Evolutionary conservation across 2,329 filamentous ascomycete genomes (phyloP), one percentile per base, ranked within the genome.

Genomic region (Chrysoporthe cubensis): DNA sequence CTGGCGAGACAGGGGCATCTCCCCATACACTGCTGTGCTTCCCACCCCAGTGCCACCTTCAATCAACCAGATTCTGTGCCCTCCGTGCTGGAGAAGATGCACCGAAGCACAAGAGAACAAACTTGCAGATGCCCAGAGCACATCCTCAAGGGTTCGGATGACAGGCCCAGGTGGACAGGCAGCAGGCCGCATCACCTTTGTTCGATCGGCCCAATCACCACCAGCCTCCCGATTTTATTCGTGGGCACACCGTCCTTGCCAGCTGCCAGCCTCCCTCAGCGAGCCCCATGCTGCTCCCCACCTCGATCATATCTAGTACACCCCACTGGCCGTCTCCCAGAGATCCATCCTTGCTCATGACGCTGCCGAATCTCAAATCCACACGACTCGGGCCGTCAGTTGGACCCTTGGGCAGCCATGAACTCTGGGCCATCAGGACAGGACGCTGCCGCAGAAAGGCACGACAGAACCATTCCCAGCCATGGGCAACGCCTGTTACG

Each of bases 171-270:
- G 26, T 13, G 50, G 50, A 26, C 50, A 54, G 32, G 14, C 26
- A 32, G 50, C 50, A 54, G 26, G 21, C 50, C 14, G 50, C 50
- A 54, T 16, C 21, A 16, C 50, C 32, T 32, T 32, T 54, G 50
- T 54, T 54, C 50, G 32, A 7, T 21, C 32, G 26, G 50, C 50
- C 32, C 50, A 32, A 14, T 14, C 50, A 54, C 37, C 46, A 54
- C 57, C 57, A 60, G 57, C 57, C 57, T 43, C 57, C 57, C 40
- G n/a, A 60, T 60, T 60, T 59, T 60, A 43, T 58, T 21, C 7
- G 32, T 6, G 57, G 57, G 9, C 57, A 11, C 13, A n/a, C 18
- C 34, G 56, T 58, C 34, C 11, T 42, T 58, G 46, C 46, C n/a
- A 50, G 56, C 26, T 26, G 26, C 34, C 56, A 58, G 56, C 56